Base-by-base conservation (phyloP, 495 filamentous ascomycete genomes). In the Penicilliopsis zonata region DNA sequence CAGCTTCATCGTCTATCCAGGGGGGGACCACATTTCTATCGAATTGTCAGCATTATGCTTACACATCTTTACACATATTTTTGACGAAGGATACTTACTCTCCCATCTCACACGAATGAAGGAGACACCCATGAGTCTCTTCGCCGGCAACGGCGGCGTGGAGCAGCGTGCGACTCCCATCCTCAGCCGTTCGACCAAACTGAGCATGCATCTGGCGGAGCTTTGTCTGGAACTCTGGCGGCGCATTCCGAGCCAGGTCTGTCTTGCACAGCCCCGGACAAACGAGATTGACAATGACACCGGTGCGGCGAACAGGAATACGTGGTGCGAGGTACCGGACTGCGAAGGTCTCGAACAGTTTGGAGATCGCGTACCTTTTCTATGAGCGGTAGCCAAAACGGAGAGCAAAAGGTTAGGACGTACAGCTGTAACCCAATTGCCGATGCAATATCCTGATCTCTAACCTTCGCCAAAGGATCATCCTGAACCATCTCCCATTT, bases 221-320 rank as follows among this genome's bases (percentile, higher is more conserved):
- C 5, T 53, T 1, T 23, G 6, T 23, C 13, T 3, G 10, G 2
- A 49, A 21, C 3, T 4, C 14, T 16, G 33, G 32, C 0, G 37
- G 41, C 7, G 28, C 18, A 2, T 72, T 52, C 1, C 67, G 49
- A 2, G 40, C 44, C 1, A 76, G 41, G 2, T 46, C 37, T 3
- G 70, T 63, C 28, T 59, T 38, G 44, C 65, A 72, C 23, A 71
- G 36, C 1, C 71, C 69, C 0, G 74, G 74, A 31, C 64, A 67
- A 4, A 67, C 24, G 13, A 58, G 50, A 42, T 72, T 74, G 32
- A 79, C 46, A 14, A 72, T 56, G 12, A 80, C 67, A 14, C 44
- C 41, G 3, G 49, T 41, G 12, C 44, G 43, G 9, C 36, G 39
- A 5, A 49, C 25, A 18, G 40, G 14, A 6, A 49, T 29, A 4